These are phyloP conservation scores for Mimosa pudica DNA, from an alignment of 306 rosid species.

Conservation along the genomic window DNA sequence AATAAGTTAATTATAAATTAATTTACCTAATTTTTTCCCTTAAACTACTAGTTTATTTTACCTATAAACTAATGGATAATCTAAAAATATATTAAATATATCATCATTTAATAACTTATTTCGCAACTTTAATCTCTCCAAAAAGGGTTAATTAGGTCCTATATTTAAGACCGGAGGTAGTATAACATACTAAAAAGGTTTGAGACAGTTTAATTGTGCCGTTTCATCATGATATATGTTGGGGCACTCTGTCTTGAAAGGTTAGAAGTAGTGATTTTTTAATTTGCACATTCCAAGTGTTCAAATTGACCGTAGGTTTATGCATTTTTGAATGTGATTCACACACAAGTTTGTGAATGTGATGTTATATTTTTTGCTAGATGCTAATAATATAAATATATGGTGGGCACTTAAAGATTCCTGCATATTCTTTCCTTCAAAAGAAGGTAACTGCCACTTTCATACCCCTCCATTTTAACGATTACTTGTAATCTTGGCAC, in stretches of 20 bases:
- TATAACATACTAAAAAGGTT: background rate
- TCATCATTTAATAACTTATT: too few relatives aligned
- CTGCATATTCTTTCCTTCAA: conserved; percentile 24
- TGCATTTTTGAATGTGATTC: background rate
- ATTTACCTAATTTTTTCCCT: too few relatives aligned
- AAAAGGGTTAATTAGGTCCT: too few relatives aligned
- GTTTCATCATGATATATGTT: background rate
- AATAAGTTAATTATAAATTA: too few relatives aligned
- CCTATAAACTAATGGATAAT: too few relatives aligned
- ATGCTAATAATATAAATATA: background rate
- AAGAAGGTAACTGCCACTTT: conserved; percentile 26
- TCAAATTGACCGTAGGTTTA: background rate
- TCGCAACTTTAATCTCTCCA: too few relatives aligned
- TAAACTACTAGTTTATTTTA: too few relatives aligned
- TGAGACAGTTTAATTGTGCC: too few relatives aligned
- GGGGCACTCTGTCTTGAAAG: background rate
- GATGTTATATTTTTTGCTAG: background rate
- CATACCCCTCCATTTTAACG: conserved; percentile 22
- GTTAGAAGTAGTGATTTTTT: background rate
- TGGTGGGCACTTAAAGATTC: conserved; percentile 30
- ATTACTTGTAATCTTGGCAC: conserved; percentile 1
- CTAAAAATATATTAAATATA: too few relatives aligned
- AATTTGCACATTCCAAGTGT: too few relatives aligned
- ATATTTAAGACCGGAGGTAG: too few relatives aligned
- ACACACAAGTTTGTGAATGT: background rate